Conservation (phyloP, 352 stramenopile genomes). For the Pelagophyceae sp. region DNA sequence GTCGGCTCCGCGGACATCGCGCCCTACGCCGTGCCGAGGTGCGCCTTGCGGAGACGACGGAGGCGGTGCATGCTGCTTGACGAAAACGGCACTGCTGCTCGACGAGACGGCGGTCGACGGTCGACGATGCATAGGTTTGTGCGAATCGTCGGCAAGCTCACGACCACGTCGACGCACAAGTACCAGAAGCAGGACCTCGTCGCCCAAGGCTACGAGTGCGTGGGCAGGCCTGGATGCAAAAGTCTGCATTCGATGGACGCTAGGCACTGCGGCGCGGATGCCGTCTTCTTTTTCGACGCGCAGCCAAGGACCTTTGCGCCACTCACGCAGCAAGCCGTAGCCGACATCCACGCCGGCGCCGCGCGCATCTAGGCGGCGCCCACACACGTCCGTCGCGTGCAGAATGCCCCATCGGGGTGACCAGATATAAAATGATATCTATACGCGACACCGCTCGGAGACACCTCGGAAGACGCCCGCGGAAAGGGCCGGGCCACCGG, state of each 20-base stretch:
- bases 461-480: too few species aligned
- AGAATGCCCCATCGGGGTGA: too few species aligned
- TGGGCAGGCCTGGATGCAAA: not conserved
- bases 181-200: not conserved
- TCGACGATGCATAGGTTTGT: too few species aligned
- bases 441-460: too few species aligned
- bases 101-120: too few species aligned
- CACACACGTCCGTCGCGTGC: too few species aligned
- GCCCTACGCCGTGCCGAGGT: not conserved
- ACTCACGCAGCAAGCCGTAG: not conserved
- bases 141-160: not conserved
- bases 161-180: conserved; percentile 3
- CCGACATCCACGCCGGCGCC: not conserved
- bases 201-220: not conserved
- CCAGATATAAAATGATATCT: too few species aligned
- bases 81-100: too few species aligned
- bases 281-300: not conserved
- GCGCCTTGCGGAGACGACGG: too few species aligned
- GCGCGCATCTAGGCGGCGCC: not conserved
- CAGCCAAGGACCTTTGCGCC: not conserved
- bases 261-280: not conserved
- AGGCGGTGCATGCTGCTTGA: too few species aligned
- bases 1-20: not conserved
- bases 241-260: not conserved
- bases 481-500: too few species aligned